A percentile compares a stretch with the other conserved stretches of the same genome.
phyloP scores from a whole-genome alignment of 2,329 filamentous ascomycete species.

The Fonsecaea pedrosoi region DNA sequence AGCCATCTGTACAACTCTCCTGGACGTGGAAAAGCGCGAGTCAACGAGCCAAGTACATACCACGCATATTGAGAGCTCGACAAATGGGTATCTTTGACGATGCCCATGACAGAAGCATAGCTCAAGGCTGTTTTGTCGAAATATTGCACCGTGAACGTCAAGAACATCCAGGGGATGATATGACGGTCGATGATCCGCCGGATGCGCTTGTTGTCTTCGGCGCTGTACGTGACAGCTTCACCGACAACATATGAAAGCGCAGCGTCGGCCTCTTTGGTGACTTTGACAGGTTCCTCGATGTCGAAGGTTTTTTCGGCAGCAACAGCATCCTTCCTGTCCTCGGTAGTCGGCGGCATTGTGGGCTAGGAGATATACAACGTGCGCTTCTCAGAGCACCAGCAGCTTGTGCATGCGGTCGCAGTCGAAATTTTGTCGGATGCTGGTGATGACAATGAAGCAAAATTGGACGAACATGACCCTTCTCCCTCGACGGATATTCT shows the following conservation, averaged over 20 bases:
- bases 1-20: too few species aligned
- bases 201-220: slow-evolving; percentile 3
- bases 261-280: slow-evolving; percentile 10
- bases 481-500: too few species aligned
- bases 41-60: slow-evolving; percentile 41
- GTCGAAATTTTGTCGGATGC: too few species aligned
- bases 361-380: not conserved
- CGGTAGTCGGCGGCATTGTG: not conserved
- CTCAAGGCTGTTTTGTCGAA: slow-evolving; percentile 57
- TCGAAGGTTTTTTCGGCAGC: not conserved
- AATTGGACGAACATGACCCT: too few species aligned
- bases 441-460: too few species aligned
- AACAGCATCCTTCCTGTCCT: not conserved
- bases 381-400: too few species aligned
- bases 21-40: too few species aligned
- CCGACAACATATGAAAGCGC: slow-evolving; percentile 7
- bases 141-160: slow-evolving; percentile 12
- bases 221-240: slow-evolving; percentile 15
- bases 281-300: slow-evolving; percentile 9
- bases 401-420: too few species aligned
- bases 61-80: slow-evolving; percentile 56
- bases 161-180: slow-evolving; percentile 19
- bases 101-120: slow-evolving; percentile 61
- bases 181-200: slow-evolving; percentile 19
- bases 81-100: slow-evolving; percentile 54